Base-by-base conservation (phyloP, 768 basidiomycete species). In the Calvatia gigantea region DNA sequence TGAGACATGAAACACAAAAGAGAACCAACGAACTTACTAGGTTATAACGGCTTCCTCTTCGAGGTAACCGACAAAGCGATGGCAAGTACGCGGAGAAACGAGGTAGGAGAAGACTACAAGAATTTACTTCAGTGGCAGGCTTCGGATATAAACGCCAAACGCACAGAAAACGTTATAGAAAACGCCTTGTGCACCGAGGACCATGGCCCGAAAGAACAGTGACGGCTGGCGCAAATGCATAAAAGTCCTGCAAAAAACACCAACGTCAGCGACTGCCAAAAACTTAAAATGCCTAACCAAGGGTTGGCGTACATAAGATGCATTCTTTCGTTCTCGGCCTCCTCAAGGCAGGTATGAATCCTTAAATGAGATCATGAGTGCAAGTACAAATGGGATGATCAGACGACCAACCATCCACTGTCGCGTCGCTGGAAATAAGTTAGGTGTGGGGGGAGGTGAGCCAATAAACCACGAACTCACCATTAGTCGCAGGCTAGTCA, bases 321-420 rank as follows among this genome's bases (percentile, higher is more conserved):
- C 91, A 97, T 96, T 32, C 96, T 78, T 73, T 99, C 96, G 67
- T 98, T 98, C 67, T 98, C 94, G 11, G 94, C 94, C 73, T 97
- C 96, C 67, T 94, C 89, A 15, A 97, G 74, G 41, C 93, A 82
- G 5, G 93, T 95, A 67, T 94, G 91, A 60, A 97, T 97, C 94
- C 94, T 94, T 33, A 3, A 19, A n/a, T 82, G 54, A n/a, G n/a
- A 54, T 39, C 6, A 56, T 46, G 17, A 59, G 46, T 6, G 37
- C 27, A 11, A 32, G 21, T 53, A 52, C 23, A 19, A 55, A 21
- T 3, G 21, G 37, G 25, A 35, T 32, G 12, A 25, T 35, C n/a
- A 38, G 9, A 39, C n/a, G 42, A 58, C 74, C 45, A 47, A 77
- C 78, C 79, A 81, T 63, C 80, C 79, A 61, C 72, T 77, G 62